These are phyloP conservation scores for Pseudocercospora vitis DNA, from an alignment of 2,329 filamentous ascomycete genomes.

Conservation along the genomic window DNA sequence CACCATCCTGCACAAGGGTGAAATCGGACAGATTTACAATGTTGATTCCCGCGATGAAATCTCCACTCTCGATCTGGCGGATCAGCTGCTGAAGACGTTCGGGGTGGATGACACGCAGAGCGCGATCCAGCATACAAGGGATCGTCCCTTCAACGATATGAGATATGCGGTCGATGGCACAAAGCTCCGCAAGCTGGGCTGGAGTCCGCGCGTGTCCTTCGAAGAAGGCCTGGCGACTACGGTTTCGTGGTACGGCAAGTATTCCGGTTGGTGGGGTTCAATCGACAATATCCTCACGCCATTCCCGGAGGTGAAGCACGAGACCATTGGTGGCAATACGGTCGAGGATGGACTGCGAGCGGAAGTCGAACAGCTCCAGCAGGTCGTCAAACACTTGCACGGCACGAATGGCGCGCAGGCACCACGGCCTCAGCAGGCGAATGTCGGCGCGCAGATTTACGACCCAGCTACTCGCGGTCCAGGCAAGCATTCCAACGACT, in stretches of 20 bases:
- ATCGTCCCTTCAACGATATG: constrained; percentile 76
- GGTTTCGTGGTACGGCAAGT: constrained; percentile 68
- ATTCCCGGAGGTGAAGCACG: constrained; percentile 48
- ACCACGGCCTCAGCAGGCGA: constrained; percentile 10
- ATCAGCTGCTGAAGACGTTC: constrained; percentile 63
- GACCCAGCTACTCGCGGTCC: constrained; percentile 5
- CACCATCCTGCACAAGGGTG: constrained; percentile 76
- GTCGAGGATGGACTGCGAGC: background rate
- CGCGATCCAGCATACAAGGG: constrained; percentile 73
- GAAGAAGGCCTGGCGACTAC: constrained; percentile 63
- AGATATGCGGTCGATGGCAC: constrained; percentile 70
- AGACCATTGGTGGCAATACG: background rate
- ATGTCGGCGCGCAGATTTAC: constrained; percentile 17
- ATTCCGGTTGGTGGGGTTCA: constrained; percentile 71
- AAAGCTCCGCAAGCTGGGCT: constrained; percentile 66
- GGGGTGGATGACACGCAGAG: constrained; percentile 56
- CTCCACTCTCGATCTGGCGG: constrained; percentile 69
- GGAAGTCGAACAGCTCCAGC: background rate
- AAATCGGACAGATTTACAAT: constrained; percentile 76
- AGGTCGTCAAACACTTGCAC: background rate
- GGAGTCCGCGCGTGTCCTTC: constrained; percentile 67
- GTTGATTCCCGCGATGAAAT: constrained; percentile 77
- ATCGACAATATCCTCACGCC: constrained; percentile 68
- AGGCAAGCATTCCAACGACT: constrained; percentile 10
- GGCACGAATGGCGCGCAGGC: background rate